Base-by-base conservation (phyloP, 495 filamentous ascomycete genomes). In the Aspergillus taichungensis region DNA sequence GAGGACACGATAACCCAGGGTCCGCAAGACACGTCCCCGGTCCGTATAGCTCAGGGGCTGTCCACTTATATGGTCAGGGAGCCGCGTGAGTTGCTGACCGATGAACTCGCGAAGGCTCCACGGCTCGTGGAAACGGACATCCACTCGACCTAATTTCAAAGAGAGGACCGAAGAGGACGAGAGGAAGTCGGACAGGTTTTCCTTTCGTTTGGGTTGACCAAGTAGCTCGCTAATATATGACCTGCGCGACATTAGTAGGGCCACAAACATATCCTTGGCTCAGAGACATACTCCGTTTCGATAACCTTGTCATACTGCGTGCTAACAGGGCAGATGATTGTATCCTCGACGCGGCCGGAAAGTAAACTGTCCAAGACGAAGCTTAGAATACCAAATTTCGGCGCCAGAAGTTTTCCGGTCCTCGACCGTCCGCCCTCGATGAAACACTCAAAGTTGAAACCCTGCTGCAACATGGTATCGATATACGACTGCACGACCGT, bases 231-330 rank as follows among this genome's bases (percentile, higher is more conserved):
- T 88, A 40, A 96, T 89, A 57, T 97, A 98, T 12, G 87, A 92
- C 55, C 73, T 73, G 46, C 5, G 40, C 10, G 24, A 46, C 29
- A 46, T 61, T 31, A 63, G 55, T 9, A 40, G 3, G 38, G 5
- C 33, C 6, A 8, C 30, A 8, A 11, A 4, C 6, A 40, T 31
- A 31, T 34, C 6, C 3, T 1, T 18, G 30, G 13, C 13, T 24
- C 18, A 24, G 27, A 10, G n/a, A 36, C 71, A 47, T 68, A 77
- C 67, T 96, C 91, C 6, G 90, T 95, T 62, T 98, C 92, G 38
- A 98, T 87, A 39, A 98, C 92, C 54, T 96, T 98, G 73, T 98
- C 92, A 59, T 98, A 98, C 56, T 97, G 92, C 2, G 88, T 95
- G 60, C 85, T 91, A 28, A 98, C 92, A 3, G 91, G 91, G 53